phyloP scores from a whole-genome alignment of 495 filamentous ascomycete genomes.

The Talaromyces thailandensis region DNA sequence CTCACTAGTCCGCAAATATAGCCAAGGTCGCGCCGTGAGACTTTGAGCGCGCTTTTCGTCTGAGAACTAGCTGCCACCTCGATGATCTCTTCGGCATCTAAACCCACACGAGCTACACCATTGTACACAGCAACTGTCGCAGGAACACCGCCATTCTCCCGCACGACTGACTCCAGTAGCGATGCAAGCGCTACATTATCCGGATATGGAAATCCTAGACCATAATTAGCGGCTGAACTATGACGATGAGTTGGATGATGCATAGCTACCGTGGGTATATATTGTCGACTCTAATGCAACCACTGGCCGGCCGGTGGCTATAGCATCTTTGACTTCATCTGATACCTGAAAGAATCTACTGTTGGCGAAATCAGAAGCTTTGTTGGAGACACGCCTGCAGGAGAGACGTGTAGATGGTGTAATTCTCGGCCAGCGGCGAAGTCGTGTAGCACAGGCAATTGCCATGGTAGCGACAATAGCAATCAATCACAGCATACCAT shows the following conservation, averaged over 20 bases:
- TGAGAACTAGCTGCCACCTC: constrained; percentile 59
- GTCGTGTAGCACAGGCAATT: constrained; percentile 17
- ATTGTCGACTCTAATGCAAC: constrained; percentile 93
- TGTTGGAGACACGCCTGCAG: not conserved
- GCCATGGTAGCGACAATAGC: constrained; percentile 15
- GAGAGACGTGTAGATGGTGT: not conserved
- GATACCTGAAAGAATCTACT: constrained; percentile 63
- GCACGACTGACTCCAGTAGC: constrained; percentile 65
- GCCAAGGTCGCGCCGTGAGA: constrained; percentile 77
- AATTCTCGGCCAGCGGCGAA: constrained; percentile 12
- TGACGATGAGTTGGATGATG: not conserved
- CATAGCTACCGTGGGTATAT: constrained; percentile 59
- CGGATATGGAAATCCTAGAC: constrained; percentile 71
- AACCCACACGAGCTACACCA: constrained; percentile 73
- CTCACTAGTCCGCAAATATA: constrained; percentile 72
- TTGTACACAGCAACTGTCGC: constrained; percentile 81
- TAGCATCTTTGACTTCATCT: constrained; percentile 70
- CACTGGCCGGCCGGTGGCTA: constrained; percentile 63
- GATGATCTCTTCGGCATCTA: constrained; percentile 58
- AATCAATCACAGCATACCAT: not conserved
- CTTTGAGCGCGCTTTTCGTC: constrained; percentile 58
- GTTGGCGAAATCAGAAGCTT: constrained; percentile 5
- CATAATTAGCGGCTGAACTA: constrained; percentile 18
- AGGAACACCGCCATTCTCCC: constrained; percentile 76
- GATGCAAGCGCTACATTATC: constrained; percentile 65